Base-by-base conservation (phyloP, 2,329 filamentous ascomycete species). In the Furcasterigmium sp. region DNA sequence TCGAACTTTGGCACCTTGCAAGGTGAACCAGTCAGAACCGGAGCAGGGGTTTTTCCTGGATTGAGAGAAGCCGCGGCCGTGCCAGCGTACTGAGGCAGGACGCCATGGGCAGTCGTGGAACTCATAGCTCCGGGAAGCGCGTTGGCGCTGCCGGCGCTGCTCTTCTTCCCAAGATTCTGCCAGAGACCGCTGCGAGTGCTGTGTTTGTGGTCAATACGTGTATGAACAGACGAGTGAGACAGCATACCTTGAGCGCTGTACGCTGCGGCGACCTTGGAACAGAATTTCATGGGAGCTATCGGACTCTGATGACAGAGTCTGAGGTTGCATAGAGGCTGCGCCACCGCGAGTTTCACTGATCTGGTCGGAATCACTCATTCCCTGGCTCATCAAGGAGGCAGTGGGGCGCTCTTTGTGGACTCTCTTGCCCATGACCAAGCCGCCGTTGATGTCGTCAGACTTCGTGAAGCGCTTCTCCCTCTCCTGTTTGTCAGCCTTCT, bases 31-130 rank as follows among this genome's bases (percentile, higher is more conserved):
- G 62, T 64, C 40, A 59, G 51, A 35, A 65, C 60, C 19, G 53
- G 51, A 19, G 61, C 57, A 17, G 61, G 53, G 47, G n/a, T 18
- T 38, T 70, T 65, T 18, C 67, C 56, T 14, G 72, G 72, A 9
- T 65, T 60, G 17, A 75, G 60, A 37, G 70, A 76, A 18, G 74
- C 73, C 9, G 73, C 70, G 18, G 75, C 75, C 52, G 77, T 63
- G 15, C 75, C 74, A 9, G 64, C 57, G 44, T 75, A 78, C 25
- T 76, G 72, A 14, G 75, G 76, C 37, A 80, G 58, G 35, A 73
- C 67, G n/a, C 74, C 76, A 21, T 70, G 73, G 8, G 70, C 75
- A 11, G 73, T 78, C 36, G 69, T 72, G 4, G 75, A 72, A 3
- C 74, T 75, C 38, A 80, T 59, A 9, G 73, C 63, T 39, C 74